These are phyloP conservation scores for Sclerotinia borealis DNA, from an alignment of 2,329 filamentous ascomycete species.

Conservation along the genomic window DNA sequence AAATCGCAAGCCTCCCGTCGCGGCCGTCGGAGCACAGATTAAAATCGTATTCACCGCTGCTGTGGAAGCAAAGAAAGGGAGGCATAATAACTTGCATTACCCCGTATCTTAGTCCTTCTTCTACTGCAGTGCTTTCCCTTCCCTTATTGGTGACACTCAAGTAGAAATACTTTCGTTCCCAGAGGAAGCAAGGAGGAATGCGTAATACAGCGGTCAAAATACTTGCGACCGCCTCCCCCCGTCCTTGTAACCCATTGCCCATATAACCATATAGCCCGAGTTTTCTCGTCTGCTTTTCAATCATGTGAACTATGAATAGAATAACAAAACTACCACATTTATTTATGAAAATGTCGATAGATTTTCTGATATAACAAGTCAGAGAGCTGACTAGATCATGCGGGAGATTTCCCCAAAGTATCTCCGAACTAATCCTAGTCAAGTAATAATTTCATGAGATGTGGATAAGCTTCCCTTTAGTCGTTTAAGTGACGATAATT, in stretches of 20 bases:
- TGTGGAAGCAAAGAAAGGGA: conserved; percentile 5
- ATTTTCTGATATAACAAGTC: neutral
- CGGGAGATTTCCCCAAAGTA: conserved; percentile 8
- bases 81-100: neutral
- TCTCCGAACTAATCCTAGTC: neutral
- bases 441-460: conserved; percentile 3
- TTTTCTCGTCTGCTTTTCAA: neutral
- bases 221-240: neutral
- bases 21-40: conserved; percentile 9
- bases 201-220: neutral
- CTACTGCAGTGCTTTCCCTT: neutral
- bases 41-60: conserved; percentile 13
- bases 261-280: neutral
- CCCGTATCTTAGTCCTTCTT: neutral
- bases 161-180: neutral
- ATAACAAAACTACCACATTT: neutral
- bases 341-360: neutral
- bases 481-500: neutral
- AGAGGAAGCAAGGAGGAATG: conserved; percentile 1
- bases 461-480: neutral
- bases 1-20: conserved; percentile 3
- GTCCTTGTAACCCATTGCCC: neutral
- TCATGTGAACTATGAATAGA: conserved; percentile 8
- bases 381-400: conserved; percentile 9
- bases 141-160: neutral